These are phyloP conservation scores for Starmerella vaccinii DNA, from an alignment of 805 yeast species.

Conservation along the genomic window DNA sequence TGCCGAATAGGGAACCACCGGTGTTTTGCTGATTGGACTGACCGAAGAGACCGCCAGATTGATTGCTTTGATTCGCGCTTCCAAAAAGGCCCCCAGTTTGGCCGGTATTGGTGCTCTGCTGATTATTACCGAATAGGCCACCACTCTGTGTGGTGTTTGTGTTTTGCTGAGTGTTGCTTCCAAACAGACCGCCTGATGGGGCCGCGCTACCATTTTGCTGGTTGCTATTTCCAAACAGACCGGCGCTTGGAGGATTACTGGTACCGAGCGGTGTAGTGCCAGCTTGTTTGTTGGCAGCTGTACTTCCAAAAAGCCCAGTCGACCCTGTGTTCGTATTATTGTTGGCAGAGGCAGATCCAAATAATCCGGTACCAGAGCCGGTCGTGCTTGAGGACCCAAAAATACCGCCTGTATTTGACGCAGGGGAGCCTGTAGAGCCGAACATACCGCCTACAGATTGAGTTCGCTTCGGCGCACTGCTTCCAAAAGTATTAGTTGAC, in stretches of 20 bases:
- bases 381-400: background rate
- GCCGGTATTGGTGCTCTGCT: background rate
- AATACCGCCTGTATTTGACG: background rate
- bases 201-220: background rate
- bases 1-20: conserved; percentile 4
- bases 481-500: background rate
- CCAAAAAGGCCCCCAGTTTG: background rate
- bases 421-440: background rate
- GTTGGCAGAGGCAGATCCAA: background rate
- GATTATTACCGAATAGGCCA: conserved; percentile 5
- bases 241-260: background rate
- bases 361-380: background rate
- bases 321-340: background rate
- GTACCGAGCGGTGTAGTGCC: background rate
- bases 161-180: background rate
- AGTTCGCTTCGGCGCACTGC: background rate
- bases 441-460: conserved; percentile 2
- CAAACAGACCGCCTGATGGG: background rate
- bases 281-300: background rate
- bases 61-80: background rate
- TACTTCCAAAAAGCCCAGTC: background rate
- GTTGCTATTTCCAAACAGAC: background rate
- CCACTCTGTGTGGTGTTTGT: no score
- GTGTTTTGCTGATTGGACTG: background rate
- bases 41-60: background rate